Conservation (phyloP, 78 protist genomes). For the Dictyostelium discoideum region dicty_2.7 NC_007088.5:6904501-6905000, state of each 20-base stretch:
- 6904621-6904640: background rate
- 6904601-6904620: background rate
- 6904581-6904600: background rate
- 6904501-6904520: background rate
- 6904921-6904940: background rate
- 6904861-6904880: background rate
- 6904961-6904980: background rate
- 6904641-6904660: background rate
- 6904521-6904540: background rate
- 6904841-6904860: background rate
- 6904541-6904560: background rate
- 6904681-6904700: background rate
- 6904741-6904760: background rate
- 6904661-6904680: background rate
- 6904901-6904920: background rate
- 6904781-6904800: background rate
- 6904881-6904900: background rate
- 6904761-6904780: background rate
- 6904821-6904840: background rate
- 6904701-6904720: background rate
- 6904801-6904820: background rate
- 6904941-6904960: background rate
- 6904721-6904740: background rate
- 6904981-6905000: background rate
- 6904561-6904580: background rate